Conservation (phyloP, 768 basidiomycete species). For the Crepidotus variabilis region DNA sequence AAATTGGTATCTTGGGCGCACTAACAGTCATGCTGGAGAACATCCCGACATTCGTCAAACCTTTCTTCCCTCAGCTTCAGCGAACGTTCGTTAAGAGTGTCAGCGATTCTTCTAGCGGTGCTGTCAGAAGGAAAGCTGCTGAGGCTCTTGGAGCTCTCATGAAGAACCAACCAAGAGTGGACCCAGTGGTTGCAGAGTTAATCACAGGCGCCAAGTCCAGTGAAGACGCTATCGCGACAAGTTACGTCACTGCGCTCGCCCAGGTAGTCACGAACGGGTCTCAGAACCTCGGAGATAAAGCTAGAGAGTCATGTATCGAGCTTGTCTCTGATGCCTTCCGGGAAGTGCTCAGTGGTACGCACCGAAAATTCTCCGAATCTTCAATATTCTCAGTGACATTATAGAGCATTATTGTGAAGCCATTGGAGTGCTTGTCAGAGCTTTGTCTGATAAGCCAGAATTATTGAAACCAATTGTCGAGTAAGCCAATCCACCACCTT, state of each 20-base stretch:
- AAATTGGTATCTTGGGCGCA: conserved; percentile 85
- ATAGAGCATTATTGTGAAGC: conserved; percentile 70
- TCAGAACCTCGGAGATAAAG: conserved; percentile 74
- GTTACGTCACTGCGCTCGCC: conserved; percentile 73
- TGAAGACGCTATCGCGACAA: conserved; percentile 72
- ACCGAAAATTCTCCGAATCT: neutral
- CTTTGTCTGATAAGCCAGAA: conserved; percentile 60
- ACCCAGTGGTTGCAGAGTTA: conserved; percentile 92
- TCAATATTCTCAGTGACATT: conserved; percentile 5
- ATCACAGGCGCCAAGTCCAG: conserved; percentile 51
- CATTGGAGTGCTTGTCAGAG: conserved; percentile 56
- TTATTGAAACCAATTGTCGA: conserved; percentile 62
- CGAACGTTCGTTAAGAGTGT: conserved; percentile 94
- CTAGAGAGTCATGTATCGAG: conserved; percentile 68
- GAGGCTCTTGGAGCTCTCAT: conserved; percentile 86
- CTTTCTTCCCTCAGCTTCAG: conserved; percentile 98
- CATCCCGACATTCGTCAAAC: conserved; percentile 88
- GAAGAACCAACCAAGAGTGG: conserved; percentile 85
- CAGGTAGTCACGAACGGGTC: conserved; percentile 69
- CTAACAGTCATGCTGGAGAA: conserved; percentile 80
- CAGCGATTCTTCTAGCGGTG: conserved; percentile 71
- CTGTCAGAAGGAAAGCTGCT: conserved; percentile 79
- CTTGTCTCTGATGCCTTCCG: conserved; percentile 77
- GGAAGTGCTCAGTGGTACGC: conserved; percentile 61
- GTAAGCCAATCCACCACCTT: conserved; percentile 36